Evolutionary conservation across 108 stramenopile species (phyloP).

Genomic region (Chaetoceros tenuissimus): DNA sequence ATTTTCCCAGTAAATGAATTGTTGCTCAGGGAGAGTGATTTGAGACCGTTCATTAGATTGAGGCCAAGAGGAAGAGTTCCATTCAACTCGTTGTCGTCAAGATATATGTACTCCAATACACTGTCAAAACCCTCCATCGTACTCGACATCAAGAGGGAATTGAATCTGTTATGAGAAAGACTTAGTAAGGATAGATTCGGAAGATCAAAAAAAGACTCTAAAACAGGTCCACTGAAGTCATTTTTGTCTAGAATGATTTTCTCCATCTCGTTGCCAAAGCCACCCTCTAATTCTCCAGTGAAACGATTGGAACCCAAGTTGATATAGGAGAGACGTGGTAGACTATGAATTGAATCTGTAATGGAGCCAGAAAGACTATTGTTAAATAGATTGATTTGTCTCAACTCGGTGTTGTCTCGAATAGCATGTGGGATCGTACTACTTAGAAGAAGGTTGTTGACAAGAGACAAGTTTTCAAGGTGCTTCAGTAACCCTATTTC

Average conservation of each 20-base stretch:
- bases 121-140: slow-evolving; percentile 8
- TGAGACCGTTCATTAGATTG: slow-evolving; percentile 1
- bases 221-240: slow-evolving; percentile 37
- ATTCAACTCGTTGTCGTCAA: slow-evolving; percentile 40
- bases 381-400: slow-evolving; percentile 56
- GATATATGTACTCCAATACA: slow-evolving; percentile 27
- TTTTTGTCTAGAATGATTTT: slow-evolving; percentile 61
- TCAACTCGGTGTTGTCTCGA: slow-evolving; percentile 35
- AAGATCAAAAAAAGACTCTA: slow-evolving; percentile 8
- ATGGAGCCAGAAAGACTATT: slow-evolving; percentile 49
- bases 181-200: slow-evolving; percentile 5
- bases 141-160: slow-evolving; percentile 4
- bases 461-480: slow-evolving; percentile 51
- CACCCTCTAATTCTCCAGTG: slow-evolving; percentile 28
- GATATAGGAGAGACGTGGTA: slow-evolving; percentile 44
- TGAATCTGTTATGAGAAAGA: slow-evolving; percentile 3
- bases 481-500: slow-evolving; percentile 31
- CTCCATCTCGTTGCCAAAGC: slow-evolving; percentile 28
- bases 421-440: slow-evolving; percentile 55
- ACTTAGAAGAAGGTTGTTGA: slow-evolving; percentile 47
- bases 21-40: slow-evolving; percentile 21
- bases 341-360: slow-evolving; percentile 29
- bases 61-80: slow-evolving; percentile 38
- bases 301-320: slow-evolving; percentile 54
- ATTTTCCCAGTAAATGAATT: slow-evolving; percentile 30